Evolutionary conservation across 73 alveolate genomes (phyloP), one percentile per base, ranked within the genome.

Genomic region (Paramecium caudatum): DNA sequence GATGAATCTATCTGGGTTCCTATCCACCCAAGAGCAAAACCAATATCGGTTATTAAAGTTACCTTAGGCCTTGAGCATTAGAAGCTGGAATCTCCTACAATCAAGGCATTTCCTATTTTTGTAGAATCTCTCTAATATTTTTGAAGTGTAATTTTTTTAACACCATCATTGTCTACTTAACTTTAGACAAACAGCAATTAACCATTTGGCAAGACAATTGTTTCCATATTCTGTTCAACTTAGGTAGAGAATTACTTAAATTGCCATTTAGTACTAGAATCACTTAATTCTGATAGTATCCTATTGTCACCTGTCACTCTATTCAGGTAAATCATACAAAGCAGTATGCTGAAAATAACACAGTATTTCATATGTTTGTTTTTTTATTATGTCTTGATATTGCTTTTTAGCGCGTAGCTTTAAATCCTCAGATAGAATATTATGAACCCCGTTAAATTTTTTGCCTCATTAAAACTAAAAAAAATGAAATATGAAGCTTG

Each of bases 151-250:
- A 55, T 19, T 16, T 37, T 27, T 55, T 55, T 55, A 4, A 10
- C 9, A 27, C 30, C 80, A 55, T 55, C 30, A 10, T 55, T 43
- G 12, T 55, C 80, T 0, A 55, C 80, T 4, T 2, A 9, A 25
- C 45, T 19, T 21, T 55, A 23, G 9, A 55, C 17, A 55, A 55
- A 55, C 45, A 55, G 30, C 13, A 55, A 23, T 55, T 55, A 21
- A 27, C 30, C 12, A 21, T 55, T 55, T 8, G 80, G 80, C 0
- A 55, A 5, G 37, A 55, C 80, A 55, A 55, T 16, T 0, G 80
- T 55, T 55, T 55, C 23, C 80, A 55, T 55, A 25, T 55, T 55
- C 37, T 55, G 30, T 23, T 55, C 80, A 17, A 55, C 80, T 21
- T 55, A 21, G 7, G 80, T 55, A 55, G 80, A 55, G 30, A 55